Conservation (phyloP, 495 filamentous ascomycete species). For the Astrocystis sublimbata region DNA sequence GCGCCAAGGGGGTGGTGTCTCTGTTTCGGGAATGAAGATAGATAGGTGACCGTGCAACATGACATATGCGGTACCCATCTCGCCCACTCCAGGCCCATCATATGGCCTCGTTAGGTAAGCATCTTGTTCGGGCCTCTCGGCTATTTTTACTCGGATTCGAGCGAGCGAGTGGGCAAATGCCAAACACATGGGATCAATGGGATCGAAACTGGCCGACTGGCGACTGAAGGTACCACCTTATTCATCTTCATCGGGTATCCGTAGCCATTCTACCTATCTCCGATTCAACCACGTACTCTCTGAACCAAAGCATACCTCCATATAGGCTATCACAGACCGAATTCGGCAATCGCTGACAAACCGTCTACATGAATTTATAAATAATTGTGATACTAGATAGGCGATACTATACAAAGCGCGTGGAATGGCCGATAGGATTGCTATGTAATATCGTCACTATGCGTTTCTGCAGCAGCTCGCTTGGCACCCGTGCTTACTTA, state of each 20-base stretch:
- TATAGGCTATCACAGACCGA: neutral
- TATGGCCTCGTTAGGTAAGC: constrained; percentile 5
- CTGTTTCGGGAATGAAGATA: neutral
- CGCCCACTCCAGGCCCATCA: no score
- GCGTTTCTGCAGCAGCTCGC: neutral
- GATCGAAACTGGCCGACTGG: no score
- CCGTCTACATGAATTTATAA: neutral
- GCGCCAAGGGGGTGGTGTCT: neutral
- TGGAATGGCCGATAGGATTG: constrained; percentile 5
- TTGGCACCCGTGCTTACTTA: constrained; percentile 7
- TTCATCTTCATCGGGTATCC: no score
- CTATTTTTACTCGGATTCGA: neutral
- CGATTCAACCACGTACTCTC: no score
- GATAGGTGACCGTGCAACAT: neutral
- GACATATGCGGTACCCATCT: no score
- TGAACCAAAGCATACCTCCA: no score
- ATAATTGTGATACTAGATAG: neutral
- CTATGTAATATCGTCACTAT: constrained; percentile 6
- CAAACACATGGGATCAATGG: no score
- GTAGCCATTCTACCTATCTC: no score
- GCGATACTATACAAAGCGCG: no score
- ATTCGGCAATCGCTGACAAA: constrained; percentile 11
- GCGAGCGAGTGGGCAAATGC: neutral
- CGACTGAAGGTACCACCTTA: no score
- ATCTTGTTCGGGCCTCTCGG: neutral